These are phyloP conservation scores for Lasiosphaeris hirsuta DNA, from an alignment of 495 filamentous ascomycete species.

Conservation along the genomic window DNA sequence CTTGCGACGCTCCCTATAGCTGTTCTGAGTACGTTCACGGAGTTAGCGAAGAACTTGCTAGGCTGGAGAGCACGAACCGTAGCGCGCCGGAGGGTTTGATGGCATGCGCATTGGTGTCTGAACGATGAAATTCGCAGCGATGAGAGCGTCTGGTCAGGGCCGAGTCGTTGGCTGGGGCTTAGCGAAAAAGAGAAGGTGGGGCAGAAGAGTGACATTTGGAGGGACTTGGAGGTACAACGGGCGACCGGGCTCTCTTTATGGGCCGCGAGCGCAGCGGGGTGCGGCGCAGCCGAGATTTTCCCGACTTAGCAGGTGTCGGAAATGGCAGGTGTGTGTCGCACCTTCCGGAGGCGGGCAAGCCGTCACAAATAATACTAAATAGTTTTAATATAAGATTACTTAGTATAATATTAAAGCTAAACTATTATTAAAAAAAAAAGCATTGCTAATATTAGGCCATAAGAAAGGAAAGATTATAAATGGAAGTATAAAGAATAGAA, in stretches of 20 bases:
- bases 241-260: constrained; percentile 7
- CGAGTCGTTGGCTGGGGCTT: constrained; percentile 6
- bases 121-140: constrained; percentile 2
- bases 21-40: constrained; percentile 2
- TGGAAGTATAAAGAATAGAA: no score
- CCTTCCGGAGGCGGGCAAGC: constrained; percentile 7
- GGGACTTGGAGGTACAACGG: constrained; percentile 6
- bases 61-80: constrained; percentile 6
- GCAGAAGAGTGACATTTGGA: constrained; percentile 3
- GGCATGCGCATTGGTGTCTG: not conserved
- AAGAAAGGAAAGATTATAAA: no score
- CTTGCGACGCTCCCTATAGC: constrained; percentile 1
- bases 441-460: no score
- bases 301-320: no score
- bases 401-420: no score
- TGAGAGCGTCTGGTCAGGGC: constrained; percentile 2
- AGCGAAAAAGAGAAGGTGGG: constrained; percentile 3
- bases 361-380: constrained; percentile 7
- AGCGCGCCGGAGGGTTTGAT: constrained; percentile 2
- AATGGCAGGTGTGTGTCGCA: not conserved
- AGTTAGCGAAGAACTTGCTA: constrained; percentile 7
- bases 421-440: no score
- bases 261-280: not conserved
- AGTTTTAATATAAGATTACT: no score
- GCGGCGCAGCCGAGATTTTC: no score